Evolutionary conservation across 2,329 filamentous ascomycete genomes (phyloP).

Genomic region (Zymoseptoria passerinii): DNA sequence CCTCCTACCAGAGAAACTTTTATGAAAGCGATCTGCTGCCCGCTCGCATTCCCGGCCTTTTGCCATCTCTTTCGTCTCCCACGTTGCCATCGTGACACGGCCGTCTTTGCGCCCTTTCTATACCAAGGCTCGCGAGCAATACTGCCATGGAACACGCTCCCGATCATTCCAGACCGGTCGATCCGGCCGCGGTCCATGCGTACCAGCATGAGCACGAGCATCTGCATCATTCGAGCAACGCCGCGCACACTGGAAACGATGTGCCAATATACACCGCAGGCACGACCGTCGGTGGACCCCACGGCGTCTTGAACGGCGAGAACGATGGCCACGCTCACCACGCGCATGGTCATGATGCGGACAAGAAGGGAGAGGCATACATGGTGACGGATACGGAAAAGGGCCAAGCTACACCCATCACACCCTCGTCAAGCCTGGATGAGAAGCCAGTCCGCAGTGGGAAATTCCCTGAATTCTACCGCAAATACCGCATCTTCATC

Average conservation of each 20-base stretch:
- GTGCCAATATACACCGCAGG: conserved; percentile 13
- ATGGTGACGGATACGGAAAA: conserved; percentile 16
- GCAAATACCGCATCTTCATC: conserved; percentile 38
- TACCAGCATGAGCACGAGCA: conserved; percentile 35
- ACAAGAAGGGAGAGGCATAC: conserved; percentile 15
- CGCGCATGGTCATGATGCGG: conserved; percentile 8
- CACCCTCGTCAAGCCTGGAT: conserved; percentile 10
- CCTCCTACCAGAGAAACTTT: neutral
- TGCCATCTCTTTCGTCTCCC: neutral
- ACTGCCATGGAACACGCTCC: neutral
- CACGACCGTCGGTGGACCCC: conserved; percentile 14
- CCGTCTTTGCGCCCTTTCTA: neutral
- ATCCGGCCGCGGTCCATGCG: conserved; percentile 32
- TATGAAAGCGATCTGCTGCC: neutral
- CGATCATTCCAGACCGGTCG: conserved; percentile 8
- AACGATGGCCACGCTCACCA: conserved; percentile 12
- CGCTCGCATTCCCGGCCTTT: neutral
- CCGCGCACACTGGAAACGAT: conserved; percentile 13
- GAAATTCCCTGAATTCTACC: conserved; percentile 35
- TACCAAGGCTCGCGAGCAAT: neutral
- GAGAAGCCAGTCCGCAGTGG: conserved; percentile 5
- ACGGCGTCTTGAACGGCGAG: conserved; percentile 14
- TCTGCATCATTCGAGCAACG: conserved; percentile 30
- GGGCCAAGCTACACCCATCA: conserved; percentile 11
- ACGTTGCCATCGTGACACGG: neutral